Base-by-base conservation (phyloP, 2,329 filamentous ascomycete species). In the Zymoseptoria ardabiliae region DNA sequence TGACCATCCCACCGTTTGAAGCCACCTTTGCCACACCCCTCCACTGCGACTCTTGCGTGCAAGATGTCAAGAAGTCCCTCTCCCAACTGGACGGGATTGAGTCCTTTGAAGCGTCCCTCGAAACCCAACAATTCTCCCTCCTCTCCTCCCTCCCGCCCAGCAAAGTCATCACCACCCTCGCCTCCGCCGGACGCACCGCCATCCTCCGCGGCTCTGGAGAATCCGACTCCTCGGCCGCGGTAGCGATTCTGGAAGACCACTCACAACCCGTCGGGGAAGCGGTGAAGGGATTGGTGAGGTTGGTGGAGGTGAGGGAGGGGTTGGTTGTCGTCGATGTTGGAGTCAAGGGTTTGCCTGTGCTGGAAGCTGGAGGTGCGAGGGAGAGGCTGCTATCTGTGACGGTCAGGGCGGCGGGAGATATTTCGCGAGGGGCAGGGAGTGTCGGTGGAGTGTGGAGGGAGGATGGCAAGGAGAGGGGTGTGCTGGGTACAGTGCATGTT, bases 11-110 rank as follows among this genome's bases (percentile, higher is more conserved):
- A 41, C 61, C 70, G 7, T 75, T 75, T 62, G 72, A 97, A 88
- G 96, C 93, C 62, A 88, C 93, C 65, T 97, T 97, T 75, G 91
- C 93, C 64, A 94, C 97, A 68, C 92, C 91, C 58, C 87, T 97
- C 80, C 91, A 87, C 76, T 97, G 94, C 78, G 88, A 96, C 69
- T 81, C 83, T 71, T 97, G 94, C 78, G 85, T 96, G 74, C 88
- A 92, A 75, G 87, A 91, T 69, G 86, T 99, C 73, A 91, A 91
- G 70, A 83, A 84, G 64, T 86, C 90, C 53, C 78, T 97, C 55
- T 83, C 88, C 74, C 85, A 88, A 70, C 78, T 97, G 50, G 81
- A 85, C 70, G 85, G 84, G 86, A 20, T 48, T 19, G 20, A 56
- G 25, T 48, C 49, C 20, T 52, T 28, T 20, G 13, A 20, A 51